These are phyloP conservation scores for Lomentospora prolificans DNA, from an alignment of 2,329 filamentous ascomycete genomes.

Conservation along the genomic window DNA sequence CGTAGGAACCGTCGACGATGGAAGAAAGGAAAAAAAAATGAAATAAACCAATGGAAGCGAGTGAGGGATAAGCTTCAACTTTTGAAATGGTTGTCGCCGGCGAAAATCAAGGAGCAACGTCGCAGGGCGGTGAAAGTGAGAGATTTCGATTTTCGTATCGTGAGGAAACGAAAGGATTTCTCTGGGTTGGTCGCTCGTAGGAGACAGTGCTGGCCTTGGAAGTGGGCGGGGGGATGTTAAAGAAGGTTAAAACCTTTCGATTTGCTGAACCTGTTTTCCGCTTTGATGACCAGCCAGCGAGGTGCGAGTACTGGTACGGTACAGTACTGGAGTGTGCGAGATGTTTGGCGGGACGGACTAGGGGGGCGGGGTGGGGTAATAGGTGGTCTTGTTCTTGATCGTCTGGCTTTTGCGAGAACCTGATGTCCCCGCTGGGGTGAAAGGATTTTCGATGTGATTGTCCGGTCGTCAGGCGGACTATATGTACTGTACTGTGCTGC, in stretches of 20 bases:
- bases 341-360: neutral
- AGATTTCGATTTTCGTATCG: neutral
- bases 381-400: neutral
- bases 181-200: neutral
- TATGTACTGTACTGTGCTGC: no score
- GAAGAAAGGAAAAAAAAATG: no score
- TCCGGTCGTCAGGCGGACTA: no score
- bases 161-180: neutral
- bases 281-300: neutral
- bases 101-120: no score
- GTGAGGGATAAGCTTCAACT: neutral
- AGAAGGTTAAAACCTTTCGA: constrained; percentile 1
- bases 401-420: neutral
- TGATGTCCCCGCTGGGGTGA: no score
- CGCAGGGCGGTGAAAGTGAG: neutral
- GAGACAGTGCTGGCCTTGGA: neutral
- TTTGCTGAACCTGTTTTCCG: neutral
- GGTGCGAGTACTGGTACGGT: neutral
- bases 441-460: no score
- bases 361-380: neutral
- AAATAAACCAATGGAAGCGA: no score
- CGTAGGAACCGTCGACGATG: no score
- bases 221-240: neutral
- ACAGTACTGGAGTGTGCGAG: neutral
- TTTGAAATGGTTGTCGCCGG: no score